A percentile compares a stretch with the other conserved stretches of the same genome.
Evolutionary conservation across 2,329 filamentous ascomycete species (phyloP).

Genomic region (Fusarium sulawesiense): DNA sequence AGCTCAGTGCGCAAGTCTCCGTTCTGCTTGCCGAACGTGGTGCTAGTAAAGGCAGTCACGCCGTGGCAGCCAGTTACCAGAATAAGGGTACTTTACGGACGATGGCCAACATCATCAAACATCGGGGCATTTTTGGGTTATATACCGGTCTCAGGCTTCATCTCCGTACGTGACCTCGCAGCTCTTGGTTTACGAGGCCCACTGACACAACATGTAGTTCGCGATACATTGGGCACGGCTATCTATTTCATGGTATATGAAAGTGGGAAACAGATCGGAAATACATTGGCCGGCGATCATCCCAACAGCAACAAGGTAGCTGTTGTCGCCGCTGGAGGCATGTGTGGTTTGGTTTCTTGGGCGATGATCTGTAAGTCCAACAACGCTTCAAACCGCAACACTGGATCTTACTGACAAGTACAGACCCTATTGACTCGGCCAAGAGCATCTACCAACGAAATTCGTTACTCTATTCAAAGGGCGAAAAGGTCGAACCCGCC

Average conservation of each 20-base stretch:
- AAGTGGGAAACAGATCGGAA: conserved; percentile 83
- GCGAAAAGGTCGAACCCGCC: conserved; percentile 70
- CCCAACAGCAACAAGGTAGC: conserved; percentile 83
- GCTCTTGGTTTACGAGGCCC: background rate
- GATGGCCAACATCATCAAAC: conserved; percentile 79
- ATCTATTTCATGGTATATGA: conserved; percentile 94
- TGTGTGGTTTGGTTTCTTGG: conserved; percentile 88
- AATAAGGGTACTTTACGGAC: conserved; percentile 83
- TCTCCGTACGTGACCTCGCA: conserved; percentile 68
- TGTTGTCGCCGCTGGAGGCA: conserved; percentile 80
- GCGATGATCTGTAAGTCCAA: conserved; percentile 77
- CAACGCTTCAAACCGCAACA: conserved; percentile 22
- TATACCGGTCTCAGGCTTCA: conserved; percentile 86
- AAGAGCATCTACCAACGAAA: conserved; percentile 90
- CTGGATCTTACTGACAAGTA: conserved; percentile 12
- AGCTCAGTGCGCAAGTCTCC: conserved; percentile 86
- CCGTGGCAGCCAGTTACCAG: conserved; percentile 75
- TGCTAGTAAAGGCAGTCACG: conserved; percentile 61
- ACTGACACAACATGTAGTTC: conserved; percentile 62
- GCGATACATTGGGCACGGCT: conserved; percentile 84
- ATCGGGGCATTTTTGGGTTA: conserved; percentile 77
- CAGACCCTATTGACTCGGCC: conserved; percentile 80
- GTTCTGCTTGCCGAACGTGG: conserved; percentile 73
- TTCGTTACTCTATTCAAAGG: conserved; percentile 75
- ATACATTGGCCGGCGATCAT: conserved; percentile 76